Percentiles rank a stretch among this genome's conserved stretches.
Evolutionary conservation across 495 filamentous ascomycete species (phyloP).

Genomic region (Xylaria flabelliformis): DNA sequence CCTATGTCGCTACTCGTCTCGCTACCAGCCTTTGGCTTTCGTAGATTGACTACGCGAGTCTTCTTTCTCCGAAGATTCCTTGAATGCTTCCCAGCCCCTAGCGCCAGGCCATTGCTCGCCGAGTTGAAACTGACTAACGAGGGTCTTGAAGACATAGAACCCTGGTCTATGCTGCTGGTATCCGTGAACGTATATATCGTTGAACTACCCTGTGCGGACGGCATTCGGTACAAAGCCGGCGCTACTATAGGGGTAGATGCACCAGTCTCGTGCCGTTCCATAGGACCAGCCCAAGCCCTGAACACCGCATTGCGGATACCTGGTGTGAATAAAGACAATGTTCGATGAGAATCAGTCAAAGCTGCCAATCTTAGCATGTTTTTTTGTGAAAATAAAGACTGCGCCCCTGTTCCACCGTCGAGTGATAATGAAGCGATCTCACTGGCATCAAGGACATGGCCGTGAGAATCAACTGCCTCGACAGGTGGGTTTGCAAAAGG

Average conservation of each 20-base stretch:
- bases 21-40: slow-evolving; percentile 65
- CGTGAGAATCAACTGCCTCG: slow-evolving; percentile 76
- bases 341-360: slow-evolving; percentile 81
- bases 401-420: slow-evolving; percentile 75
- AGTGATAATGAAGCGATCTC: slow-evolving; percentile 77
- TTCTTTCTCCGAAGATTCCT: slow-evolving; percentile 80
- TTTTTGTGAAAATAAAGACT: slow-evolving; percentile 89
- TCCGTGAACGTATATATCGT: slow-evolving; percentile 70
- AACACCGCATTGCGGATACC: slow-evolving; percentile 84
- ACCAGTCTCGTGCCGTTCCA: slow-evolving; percentile 69
- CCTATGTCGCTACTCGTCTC: slow-evolving; percentile 40
- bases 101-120: slow-evolving; percentile 64
- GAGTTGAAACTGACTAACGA: slow-evolving; percentile 56
- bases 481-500: slow-evolving; percentile 80
- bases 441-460: slow-evolving; percentile 74
- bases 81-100: slow-evolving; percentile 68
- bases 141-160: slow-evolving; percentile 52
- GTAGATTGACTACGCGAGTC: slow-evolving; percentile 90
- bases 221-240: slow-evolving; percentile 61
- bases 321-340: slow-evolving; percentile 86
- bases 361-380: slow-evolving; percentile 79
- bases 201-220: slow-evolving; percentile 66
- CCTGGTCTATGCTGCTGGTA: slow-evolving; percentile 56
- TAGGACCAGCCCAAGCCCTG: slow-evolving; percentile 86
- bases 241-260: slow-evolving; percentile 62